phyloP scores from a whole-genome alignment of 176 grass and related monocot species.

The Aegilops tauschii region DNA sequence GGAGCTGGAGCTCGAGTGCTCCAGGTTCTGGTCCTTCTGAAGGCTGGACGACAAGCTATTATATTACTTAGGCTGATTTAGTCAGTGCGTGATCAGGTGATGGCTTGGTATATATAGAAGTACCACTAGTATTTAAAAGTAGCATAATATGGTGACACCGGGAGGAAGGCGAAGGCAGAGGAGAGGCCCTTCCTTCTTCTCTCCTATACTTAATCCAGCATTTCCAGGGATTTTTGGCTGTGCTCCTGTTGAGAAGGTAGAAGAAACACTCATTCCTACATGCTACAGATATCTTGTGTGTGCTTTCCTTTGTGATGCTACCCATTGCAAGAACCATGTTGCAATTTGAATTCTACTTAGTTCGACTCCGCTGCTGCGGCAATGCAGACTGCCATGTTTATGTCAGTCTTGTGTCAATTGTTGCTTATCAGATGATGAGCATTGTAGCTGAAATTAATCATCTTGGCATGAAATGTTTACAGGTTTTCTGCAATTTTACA shows the following conservation, averaged over 20 bases:
- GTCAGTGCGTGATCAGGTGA: constrained; percentile 39
- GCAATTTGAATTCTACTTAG: not conserved
- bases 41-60: not conserved
- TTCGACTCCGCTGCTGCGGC: not conserved
- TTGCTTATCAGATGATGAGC: not conserved
- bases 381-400: not conserved
- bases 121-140: not conserved
- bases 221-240: constrained; percentile 28
- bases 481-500: not conserved
- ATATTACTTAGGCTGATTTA: not conserved
- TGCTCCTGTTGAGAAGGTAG: constrained; percentile 28
- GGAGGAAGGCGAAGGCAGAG: constrained; percentile 12
- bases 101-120: constrained; percentile 34
- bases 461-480: not conserved
- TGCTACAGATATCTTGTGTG: not conserved
- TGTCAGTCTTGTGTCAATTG: not conserved
- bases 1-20: constrained; percentile 27
- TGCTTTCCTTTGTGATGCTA: not conserved
- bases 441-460: not conserved
- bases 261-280: constrained; percentile 2
- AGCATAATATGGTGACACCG: not conserved
- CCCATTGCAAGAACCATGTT: constrained; percentile 5
- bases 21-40: constrained; percentile 53
- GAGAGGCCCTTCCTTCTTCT: not conserved
- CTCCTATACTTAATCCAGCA: constrained; percentile 17